Percentiles rank a stretch among this genome's conserved stretches.
phyloP scores from a whole-genome alignment of 2,329 filamentous ascomycete species.

The Fusarium sp. region DNA sequence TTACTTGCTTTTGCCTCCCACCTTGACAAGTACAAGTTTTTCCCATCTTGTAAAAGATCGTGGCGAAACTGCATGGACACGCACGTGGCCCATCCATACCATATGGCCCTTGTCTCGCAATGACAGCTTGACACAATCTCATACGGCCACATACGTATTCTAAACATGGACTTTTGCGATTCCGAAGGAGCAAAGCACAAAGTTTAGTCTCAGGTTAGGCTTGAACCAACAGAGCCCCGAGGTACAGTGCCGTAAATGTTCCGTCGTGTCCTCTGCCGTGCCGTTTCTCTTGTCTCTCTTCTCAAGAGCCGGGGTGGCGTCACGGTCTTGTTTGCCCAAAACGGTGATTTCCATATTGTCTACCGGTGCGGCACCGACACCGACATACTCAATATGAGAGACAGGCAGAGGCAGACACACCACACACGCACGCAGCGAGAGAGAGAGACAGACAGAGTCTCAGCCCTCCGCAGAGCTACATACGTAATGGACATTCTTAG shows the following conservation, averaged over 20 bases:
- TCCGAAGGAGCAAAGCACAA: background rate
- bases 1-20: conserved; percentile 2
- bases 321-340: conserved; percentile 6
- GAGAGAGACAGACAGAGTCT: background rate
- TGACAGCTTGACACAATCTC: conserved; percentile 24
- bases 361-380: background rate
- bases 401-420: background rate
- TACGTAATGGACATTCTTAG: background rate
- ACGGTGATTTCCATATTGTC: background rate
- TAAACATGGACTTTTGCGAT: conserved; percentile 8
- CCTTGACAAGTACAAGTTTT: background rate
- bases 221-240: background rate
- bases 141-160: conserved; percentile 17
- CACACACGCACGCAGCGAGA: background rate
- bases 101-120: background rate
- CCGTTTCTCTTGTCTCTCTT: background rate
- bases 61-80: conserved; percentile 1
- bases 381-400: background rate
- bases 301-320: conserved; percentile 13
- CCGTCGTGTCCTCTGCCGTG: background rate
- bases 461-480: background rate
- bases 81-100: conserved; percentile 13
- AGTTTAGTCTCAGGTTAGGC: background rate
- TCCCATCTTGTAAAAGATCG: conserved; percentile 4
- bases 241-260: background rate